These are phyloP conservation scores for Nectriaceae sp. DNA, from an alignment of 2,329 filamentous ascomycete species.

Conservation along the genomic window DNA sequence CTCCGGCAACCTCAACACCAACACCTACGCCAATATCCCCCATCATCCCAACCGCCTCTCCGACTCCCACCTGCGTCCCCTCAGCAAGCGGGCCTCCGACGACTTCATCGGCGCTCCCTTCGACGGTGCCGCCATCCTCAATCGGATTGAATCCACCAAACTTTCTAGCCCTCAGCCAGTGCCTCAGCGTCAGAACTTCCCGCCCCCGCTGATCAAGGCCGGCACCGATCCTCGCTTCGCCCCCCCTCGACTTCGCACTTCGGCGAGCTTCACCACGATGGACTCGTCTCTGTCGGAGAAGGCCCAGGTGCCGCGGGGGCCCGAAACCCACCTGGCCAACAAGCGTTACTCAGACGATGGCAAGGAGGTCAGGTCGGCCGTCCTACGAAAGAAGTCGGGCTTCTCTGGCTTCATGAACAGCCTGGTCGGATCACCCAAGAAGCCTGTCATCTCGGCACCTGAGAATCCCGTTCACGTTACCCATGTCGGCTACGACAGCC, in stretches of 20 bases:
- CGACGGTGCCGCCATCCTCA: slow-evolving; percentile 63
- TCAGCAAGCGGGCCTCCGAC: slow-evolving; percentile 44
- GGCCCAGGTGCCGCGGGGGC: slow-evolving; percentile 31
- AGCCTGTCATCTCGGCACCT: slow-evolving; percentile 93
- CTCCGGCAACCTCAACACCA: too few relatives aligned
- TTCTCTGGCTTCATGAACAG: slow-evolving; percentile 88
- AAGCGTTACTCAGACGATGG: slow-evolving; percentile 82
- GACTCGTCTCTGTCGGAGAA: slow-evolving; percentile 41
- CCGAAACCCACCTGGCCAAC: slow-evolving; percentile 45
- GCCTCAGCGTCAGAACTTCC: slow-evolving; percentile 1
- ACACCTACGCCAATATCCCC: slow-evolving; percentile 30
- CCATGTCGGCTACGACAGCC: slow-evolving; percentile 95
- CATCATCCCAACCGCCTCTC: slow-evolving; percentile 30
- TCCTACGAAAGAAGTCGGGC: slow-evolving; percentile 80
- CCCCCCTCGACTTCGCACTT: slow-evolving; percentile 63
- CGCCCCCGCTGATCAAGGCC: slow-evolving; percentile 47
- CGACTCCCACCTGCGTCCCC: slow-evolving; percentile 27
- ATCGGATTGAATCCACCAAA: slow-evolving; percentile 58
- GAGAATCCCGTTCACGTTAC: slow-evolving; percentile 98
- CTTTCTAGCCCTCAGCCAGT: slow-evolving; percentile 31
- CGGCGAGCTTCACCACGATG: slow-evolving; percentile 53
- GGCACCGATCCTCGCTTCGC: slow-evolving; percentile 53
- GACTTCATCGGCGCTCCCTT: slow-evolving; percentile 67
- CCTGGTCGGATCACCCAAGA: slow-evolving; percentile 79
- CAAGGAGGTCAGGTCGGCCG: slow-evolving; percentile 60